These are phyloP conservation scores for Tetrastigma voinierianum DNA, from an alignment of 164 flowering plant species.

Conservation along the genomic window DNA sequence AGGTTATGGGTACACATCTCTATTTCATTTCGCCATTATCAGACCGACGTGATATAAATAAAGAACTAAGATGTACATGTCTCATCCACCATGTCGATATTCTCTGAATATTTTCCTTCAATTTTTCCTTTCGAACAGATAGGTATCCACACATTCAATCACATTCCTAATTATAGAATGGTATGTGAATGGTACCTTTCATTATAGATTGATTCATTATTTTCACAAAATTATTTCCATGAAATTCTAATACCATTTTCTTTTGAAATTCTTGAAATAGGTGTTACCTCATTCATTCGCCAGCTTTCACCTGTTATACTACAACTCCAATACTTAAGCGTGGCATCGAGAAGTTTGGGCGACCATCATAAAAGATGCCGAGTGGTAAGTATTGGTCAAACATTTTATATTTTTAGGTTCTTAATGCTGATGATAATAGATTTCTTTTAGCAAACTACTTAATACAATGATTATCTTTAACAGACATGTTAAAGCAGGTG, in stretches of 20 bases:
- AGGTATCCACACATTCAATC: background rate
- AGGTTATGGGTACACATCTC: no score
- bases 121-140: background rate
- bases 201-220: background rate
- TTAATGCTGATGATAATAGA: no score
- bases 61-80: no score
- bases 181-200: background rate
- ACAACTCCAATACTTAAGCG: constrained; percentile 90
- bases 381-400: constrained; percentile 48
- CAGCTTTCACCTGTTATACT: constrained; percentile 86
- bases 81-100: no score
- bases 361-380: constrained; percentile 58
- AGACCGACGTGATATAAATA: no score
- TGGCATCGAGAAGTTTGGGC: constrained; percentile 73
- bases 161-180: background rate
- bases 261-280: constrained; percentile 30
- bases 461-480: no score
- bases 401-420: background rate
- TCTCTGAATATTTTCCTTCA: background rate
- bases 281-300: constrained; percentile 76
- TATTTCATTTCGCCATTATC: no score
- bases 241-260: constrained; percentile 1
- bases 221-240: background rate
- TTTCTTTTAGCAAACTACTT: no score
- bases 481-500: no score